These are phyloP conservation scores for Thelonectria blattea DNA, from an alignment of 2,329 filamentous ascomycete species.

Conservation along the genomic window DNA sequence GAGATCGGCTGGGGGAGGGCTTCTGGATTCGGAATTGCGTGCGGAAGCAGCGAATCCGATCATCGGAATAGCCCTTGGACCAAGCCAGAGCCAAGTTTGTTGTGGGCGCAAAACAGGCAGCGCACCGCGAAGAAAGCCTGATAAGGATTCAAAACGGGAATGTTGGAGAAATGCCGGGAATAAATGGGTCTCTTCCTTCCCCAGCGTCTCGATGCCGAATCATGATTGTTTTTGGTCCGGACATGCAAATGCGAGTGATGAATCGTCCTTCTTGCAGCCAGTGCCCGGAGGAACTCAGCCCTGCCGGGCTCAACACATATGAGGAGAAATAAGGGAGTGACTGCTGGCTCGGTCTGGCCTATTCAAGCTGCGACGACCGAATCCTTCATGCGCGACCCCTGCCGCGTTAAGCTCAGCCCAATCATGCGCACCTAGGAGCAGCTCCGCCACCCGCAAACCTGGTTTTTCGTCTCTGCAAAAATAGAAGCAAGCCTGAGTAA, in stretches of 20 bases:
- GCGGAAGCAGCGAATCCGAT: conserved; percentile 2
- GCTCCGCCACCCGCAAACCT: background rate
- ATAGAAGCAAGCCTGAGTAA: background rate
- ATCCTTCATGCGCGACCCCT: background rate
- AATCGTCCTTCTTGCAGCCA: background rate
- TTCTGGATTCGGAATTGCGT: conserved; percentile 6
- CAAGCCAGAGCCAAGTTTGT: background rate
- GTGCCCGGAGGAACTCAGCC: background rate
- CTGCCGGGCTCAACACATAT: background rate
- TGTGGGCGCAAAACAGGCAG: conserved; percentile 8
- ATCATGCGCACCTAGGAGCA: background rate
- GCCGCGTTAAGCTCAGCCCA: background rate
- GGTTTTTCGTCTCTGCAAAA: background rate
- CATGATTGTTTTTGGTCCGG: background rate
- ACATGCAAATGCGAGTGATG: background rate
- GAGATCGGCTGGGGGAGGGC: background rate
- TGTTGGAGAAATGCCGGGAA: background rate
- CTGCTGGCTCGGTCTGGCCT: background rate
- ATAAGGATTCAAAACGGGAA: background rate
- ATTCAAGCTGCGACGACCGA: background rate
- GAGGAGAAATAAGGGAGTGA: background rate
- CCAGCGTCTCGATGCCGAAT: background rate
- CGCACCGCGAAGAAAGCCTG: background rate
- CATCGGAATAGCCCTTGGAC: background rate
- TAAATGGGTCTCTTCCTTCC: background rate